Percentiles rank a stretch among this genome's conserved stretches.
Conservation (phyloP, 495 filamentous ascomycete genomes). For the Xanthoparmelia taractica region DNA sequence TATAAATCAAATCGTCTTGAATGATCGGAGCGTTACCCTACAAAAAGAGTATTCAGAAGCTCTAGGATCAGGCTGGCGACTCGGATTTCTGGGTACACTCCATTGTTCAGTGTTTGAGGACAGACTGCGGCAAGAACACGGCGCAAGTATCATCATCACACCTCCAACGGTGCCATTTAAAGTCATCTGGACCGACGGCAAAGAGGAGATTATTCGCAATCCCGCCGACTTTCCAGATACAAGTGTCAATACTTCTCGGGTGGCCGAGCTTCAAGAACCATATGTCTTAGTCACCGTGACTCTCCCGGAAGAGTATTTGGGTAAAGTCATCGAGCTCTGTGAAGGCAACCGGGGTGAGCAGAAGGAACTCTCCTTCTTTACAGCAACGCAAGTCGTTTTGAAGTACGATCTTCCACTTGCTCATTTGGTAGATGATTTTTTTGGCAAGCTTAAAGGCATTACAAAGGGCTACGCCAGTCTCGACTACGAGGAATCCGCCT, state of each 20-base stretch:
- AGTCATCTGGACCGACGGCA: constrained; percentile 66
- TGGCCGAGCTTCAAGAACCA: constrained; percentile 70
- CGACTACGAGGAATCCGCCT: constrained; percentile 93
- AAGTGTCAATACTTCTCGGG: constrained; percentile 50
- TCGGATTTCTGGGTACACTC: constrained; percentile 91
- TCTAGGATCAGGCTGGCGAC: constrained; percentile 83
- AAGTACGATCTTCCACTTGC: constrained; percentile 85
- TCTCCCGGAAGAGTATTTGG: constrained; percentile 86
- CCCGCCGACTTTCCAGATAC: constrained; percentile 78
- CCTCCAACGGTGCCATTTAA: constrained; percentile 91
- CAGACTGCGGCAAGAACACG: constrained; percentile 89
- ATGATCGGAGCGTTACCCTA: constrained; percentile 88
- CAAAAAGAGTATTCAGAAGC: constrained; percentile 92
- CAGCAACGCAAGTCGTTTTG: constrained; percentile 87
- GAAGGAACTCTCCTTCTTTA: constrained; percentile 80
- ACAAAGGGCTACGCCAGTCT: constrained; percentile 79
- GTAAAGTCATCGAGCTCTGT: constrained; percentile 90
- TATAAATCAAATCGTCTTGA: constrained; percentile 86
- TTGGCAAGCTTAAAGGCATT: constrained; percentile 87
- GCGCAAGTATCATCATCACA: constrained; percentile 92
- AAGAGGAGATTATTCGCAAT: constrained; percentile 67
- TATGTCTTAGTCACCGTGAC: constrained; percentile 83
- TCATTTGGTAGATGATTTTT: constrained; percentile 91
- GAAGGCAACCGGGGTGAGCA: constrained; percentile 84
- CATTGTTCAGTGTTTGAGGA: constrained; percentile 99